Conservation (phyloP, 1,284 basidiomycete species). For the Rhizoctonia solani region DNA sequence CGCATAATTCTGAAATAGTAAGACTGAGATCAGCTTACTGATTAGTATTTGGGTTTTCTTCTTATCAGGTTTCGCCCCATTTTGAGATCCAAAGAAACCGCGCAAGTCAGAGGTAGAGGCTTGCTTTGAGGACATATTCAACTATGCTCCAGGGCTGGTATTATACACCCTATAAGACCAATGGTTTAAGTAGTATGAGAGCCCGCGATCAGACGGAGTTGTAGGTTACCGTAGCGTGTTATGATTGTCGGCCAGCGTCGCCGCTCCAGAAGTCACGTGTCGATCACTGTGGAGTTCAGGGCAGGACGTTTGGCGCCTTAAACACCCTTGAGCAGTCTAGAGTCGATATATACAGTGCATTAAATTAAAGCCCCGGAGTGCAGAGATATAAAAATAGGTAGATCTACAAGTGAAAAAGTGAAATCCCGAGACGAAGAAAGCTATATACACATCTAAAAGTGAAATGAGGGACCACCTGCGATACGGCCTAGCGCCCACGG, state of each 20-base stretch:
- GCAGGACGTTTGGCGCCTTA: not conserved
- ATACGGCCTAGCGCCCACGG: not conserved
- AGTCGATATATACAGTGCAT: not conserved
- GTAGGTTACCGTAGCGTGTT: not conserved
- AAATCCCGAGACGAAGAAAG: not conserved
- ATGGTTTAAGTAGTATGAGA: too few relatives aligned
- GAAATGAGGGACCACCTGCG: not conserved
- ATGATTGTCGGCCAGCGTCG: slow-evolving; percentile 12
- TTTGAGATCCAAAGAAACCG: slow-evolving; percentile 18
- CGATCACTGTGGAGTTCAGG: not conserved
- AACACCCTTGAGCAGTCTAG: not conserved
- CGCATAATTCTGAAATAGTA: not conserved
- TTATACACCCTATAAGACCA: too few relatives aligned
- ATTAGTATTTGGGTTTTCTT: slow-evolving; percentile 26
- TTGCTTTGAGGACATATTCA: not conserved
- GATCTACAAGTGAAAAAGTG: not conserved
- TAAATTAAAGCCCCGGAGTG: not conserved
- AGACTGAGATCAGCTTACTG: not conserved
- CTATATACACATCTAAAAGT: not conserved
- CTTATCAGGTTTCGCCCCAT: slow-evolving; percentile 8
- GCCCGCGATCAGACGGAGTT: too few relatives aligned
- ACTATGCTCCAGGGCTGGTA: too few relatives aligned
- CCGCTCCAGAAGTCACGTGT: slow-evolving; percentile 20
- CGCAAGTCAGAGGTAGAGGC: not conserved
- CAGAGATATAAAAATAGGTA: not conserved